Percentiles rank a stretch among this genome's conserved stretches.
phyloP scores from a whole-genome alignment of 306 rosid genomes.

The Carpinus fangiana region DNA sequence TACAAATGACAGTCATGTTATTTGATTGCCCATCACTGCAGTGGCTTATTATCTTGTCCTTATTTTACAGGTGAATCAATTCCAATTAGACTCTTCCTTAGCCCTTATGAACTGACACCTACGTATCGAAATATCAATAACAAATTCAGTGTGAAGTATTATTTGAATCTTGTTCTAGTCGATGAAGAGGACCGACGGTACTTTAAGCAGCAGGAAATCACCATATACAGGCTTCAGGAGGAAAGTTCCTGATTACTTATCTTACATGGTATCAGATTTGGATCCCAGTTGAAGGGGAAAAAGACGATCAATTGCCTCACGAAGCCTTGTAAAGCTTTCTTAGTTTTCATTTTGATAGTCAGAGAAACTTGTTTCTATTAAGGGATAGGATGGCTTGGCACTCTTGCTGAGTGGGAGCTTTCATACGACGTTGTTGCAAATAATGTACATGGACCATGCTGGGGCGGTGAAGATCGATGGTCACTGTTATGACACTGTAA shows the following conservation, averaged over 20 bases:
- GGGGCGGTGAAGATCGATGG: slow-evolving; percentile 12
- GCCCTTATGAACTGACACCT: slow-evolving; percentile 97
- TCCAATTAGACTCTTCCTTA: slow-evolving; percentile 94
- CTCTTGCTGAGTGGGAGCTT: slow-evolving; percentile 33
- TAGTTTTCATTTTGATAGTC: slow-evolving; percentile 23
- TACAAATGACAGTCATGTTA: not conserved
- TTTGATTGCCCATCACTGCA: not conserved
- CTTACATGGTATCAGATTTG: slow-evolving; percentile 18
- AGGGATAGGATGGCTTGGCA: slow-evolving; percentile 27
- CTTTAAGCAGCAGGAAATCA: slow-evolving; percentile 98
- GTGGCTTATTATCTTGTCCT: slow-evolving; percentile 16
- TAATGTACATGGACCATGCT: slow-evolving; percentile 42
- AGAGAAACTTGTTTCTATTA: slow-evolving; percentile 18
- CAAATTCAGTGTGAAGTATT: slow-evolving; percentile 96
- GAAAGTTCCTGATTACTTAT: slow-evolving; percentile 56
- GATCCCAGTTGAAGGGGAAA: slow-evolving; percentile 20
- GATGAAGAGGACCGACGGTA: slow-evolving; percentile 98
- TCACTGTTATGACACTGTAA: slow-evolving; percentile 15
- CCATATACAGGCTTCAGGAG: slow-evolving; percentile 87
- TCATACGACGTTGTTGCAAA: slow-evolving; percentile 27
- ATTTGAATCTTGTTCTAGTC: slow-evolving; percentile 92
- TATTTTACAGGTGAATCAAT: slow-evolving; percentile 88
- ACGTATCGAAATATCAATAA: slow-evolving; percentile 93
- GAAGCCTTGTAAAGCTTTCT: slow-evolving; percentile 44
- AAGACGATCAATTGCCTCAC: slow-evolving; percentile 33